Base-by-base conservation (phyloP, 148 eudicot genomes). In the Diospyros kaki region DNA sequence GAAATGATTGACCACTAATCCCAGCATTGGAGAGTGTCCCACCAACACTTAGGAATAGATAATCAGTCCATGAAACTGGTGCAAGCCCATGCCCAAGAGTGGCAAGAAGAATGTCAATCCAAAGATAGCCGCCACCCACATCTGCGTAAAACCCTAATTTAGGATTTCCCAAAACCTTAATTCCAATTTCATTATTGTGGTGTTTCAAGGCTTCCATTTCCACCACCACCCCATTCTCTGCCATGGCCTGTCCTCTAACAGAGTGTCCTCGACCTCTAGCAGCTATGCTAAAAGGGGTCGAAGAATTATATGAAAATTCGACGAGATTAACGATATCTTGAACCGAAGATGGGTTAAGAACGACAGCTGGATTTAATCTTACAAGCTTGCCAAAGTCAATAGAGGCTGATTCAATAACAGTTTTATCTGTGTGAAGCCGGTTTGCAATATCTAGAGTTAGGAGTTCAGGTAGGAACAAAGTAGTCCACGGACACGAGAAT, bases 11-110 rank as follows among this genome's bases (percentile, higher is more conserved):
- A 15, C 98, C 98, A 58, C 98, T 92, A 63, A 94, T 85, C n/a
- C 98, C 98, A 5, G 85, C 98, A 75, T 92, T 94, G 3, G 96
- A 90, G n/a, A 94, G 89, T 0, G 98, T 94, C 1, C 98, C 98
- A 1, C 97, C 98, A 61, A 94, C 96, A 12, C 78, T 92, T 18
- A 94, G 76, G 75, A 90, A 89, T 80, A 94, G 77, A 84, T 92
- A 94, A 69, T 94, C 97, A 0, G 98, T 94, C 98, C 98, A 94
- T 0, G 98, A 90, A 8, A 86, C 87, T 0, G 98, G 97, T 44
- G 97, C 91, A 15, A 92, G 81, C 1, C 93, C 98, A 58, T 85
- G 77, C 60, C 80, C 83, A 48, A 92, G 73, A 1, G 91, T 82
- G 5, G 76, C 82, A 14, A 40, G 68, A 60, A 94, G 78, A 50